Evolutionary conservation across 805 yeast genomes (phyloP).

Genomic region (Lipomyces kockii): DNA sequence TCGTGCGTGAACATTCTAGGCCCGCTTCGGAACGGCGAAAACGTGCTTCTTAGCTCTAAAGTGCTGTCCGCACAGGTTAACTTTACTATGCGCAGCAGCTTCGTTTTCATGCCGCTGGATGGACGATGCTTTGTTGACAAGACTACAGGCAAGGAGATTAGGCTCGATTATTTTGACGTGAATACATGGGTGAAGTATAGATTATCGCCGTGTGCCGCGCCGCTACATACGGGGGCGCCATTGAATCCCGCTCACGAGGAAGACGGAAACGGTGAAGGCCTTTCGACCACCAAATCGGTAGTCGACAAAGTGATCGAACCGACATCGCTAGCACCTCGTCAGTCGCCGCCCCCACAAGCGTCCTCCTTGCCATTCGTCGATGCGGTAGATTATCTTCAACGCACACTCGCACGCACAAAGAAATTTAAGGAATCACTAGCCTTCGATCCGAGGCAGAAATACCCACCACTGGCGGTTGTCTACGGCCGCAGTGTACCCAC

Average conservation of each 20-base stretch:
- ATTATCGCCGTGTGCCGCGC: conserved; percentile 77
- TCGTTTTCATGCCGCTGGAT: conserved; percentile 72
- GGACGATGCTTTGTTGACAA: conserved; percentile 75
- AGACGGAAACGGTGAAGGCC: background rate
- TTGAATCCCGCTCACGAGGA: background rate
- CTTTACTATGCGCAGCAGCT: conserved; percentile 87
- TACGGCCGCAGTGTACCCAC: conserved; percentile 86
- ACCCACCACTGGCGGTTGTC: conserved; percentile 84
- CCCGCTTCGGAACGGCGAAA: conserved; percentile 81
- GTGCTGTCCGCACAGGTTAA: conserved; percentile 79
- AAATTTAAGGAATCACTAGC: conserved; percentile 61
- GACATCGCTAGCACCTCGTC: background rate
- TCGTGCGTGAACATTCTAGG: conserved; percentile 87
- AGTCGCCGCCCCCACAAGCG: background rate
- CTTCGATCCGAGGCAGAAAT: conserved; percentile 51
- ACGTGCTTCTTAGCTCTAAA: conserved; percentile 72
- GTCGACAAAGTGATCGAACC: conserved; percentile 2
- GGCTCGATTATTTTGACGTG: conserved; percentile 78
- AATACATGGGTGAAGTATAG: conserved; percentile 78
- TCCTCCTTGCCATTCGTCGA: conserved; percentile 47
- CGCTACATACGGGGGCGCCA: background rate
- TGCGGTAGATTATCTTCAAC: conserved; percentile 64
- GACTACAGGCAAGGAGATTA: conserved; percentile 59
- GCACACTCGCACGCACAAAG: conserved; percentile 65
- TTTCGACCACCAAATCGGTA: background rate